Percentiles rank a stretch among this genome's conserved stretches.
Conservation (phyloP, 352 stramenopile species). For the Globisporangium cylindrosporum region DNA sequence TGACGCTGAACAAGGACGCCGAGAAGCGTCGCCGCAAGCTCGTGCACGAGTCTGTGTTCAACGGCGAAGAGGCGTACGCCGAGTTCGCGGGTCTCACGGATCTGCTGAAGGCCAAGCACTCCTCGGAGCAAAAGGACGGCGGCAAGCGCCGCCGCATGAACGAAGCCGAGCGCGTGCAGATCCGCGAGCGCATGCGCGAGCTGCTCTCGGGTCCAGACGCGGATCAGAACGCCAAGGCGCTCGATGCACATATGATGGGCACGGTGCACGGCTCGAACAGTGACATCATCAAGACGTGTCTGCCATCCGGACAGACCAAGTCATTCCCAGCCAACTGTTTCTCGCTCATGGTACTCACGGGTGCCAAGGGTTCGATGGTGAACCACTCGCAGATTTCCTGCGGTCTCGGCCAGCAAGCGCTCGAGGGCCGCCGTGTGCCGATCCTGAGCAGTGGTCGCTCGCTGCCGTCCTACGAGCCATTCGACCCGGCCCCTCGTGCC, state of each 20-base stretch:
- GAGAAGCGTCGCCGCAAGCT: slow-evolving; percentile 91
- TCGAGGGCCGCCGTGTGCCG: slow-evolving; percentile 98
- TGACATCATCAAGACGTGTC: slow-evolving; percentile 99
- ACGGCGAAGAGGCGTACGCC: slow-evolving; percentile 81
- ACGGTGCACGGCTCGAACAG: slow-evolving; percentile 90
- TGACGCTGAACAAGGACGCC: slow-evolving; percentile 93
- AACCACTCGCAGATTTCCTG: slow-evolving; percentile 99
- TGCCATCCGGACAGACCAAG: slow-evolving; percentile 96
- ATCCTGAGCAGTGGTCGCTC: slow-evolving; percentile 97
- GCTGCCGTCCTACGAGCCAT: slow-evolving; percentile 98
- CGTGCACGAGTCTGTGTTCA: slow-evolving; percentile 80
- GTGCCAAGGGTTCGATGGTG: slow-evolving; percentile 99
- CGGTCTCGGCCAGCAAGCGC: slow-evolving; percentile 98
- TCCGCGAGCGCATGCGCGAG: slow-evolving; percentile 74
- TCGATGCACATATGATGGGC: slow-evolving; percentile 90
- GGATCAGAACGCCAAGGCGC: slow-evolving; percentile 68
- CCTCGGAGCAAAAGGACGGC: slow-evolving; percentile 35
- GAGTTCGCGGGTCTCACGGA: slow-evolving; percentile 80
- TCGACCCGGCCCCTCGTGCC: slow-evolving; percentile 95
- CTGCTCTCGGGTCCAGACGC: slow-evolving; percentile 72
- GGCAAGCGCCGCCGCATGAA: slow-evolving; percentile 85
- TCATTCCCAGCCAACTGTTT: slow-evolving; percentile 99
- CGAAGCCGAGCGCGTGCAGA: slow-evolving; percentile 62
- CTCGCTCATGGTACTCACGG: slow-evolving; percentile 98
- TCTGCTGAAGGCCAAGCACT: slow-evolving; percentile 58